Conservation (phyloP, 2,329 filamentous ascomycete genomes). For the Trichocomaceae sp. region DNA sequence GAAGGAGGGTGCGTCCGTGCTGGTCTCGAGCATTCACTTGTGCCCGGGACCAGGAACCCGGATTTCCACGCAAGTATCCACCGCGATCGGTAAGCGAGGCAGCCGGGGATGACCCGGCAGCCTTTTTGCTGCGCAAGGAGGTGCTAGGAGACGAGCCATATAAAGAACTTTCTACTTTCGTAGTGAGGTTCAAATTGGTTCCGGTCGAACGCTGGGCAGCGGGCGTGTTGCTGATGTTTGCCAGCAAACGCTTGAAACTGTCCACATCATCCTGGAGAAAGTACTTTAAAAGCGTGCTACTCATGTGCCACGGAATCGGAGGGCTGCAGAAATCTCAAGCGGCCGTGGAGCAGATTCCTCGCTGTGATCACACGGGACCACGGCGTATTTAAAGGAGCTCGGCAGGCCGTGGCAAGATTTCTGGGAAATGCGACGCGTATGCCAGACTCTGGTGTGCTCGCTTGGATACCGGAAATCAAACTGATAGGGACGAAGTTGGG, state of each 20-base stretch:
- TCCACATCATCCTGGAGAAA: conserved; percentile 98
- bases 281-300: conserved; percentile 91
- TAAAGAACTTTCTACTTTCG: conserved; percentile 27
- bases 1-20: conserved; percentile 72
- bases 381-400: conserved; percentile 83
- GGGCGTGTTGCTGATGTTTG: conserved; percentile 55
- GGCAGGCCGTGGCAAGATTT: conserved; percentile 14
- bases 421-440: conserved; percentile 1
- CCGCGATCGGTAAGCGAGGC: conserved; percentile 37
- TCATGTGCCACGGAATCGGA: conserved; percentile 62
- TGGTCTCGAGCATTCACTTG: conserved; percentile 84
- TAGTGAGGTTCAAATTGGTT: conserved; percentile 18
- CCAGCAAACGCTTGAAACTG: conserved; percentile 81
- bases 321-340: conserved; percentile 34
- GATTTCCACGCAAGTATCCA: conserved; percentile 17
- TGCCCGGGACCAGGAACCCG: conserved; percentile 45
- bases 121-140: conserved; percentile 43
- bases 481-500: neutral
- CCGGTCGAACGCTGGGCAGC: conserved; percentile 26
- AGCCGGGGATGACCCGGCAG: conserved; percentile 41
- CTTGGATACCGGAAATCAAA: neutral
- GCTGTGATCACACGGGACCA: conserved; percentile 80
- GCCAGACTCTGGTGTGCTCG: neutral
- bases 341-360: conserved; percentile 65
- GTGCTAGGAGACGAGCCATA: conserved; percentile 26